Conservation (phyloP, 345 rosid species). For the Xanthoceras sorbifolium region DNA sequence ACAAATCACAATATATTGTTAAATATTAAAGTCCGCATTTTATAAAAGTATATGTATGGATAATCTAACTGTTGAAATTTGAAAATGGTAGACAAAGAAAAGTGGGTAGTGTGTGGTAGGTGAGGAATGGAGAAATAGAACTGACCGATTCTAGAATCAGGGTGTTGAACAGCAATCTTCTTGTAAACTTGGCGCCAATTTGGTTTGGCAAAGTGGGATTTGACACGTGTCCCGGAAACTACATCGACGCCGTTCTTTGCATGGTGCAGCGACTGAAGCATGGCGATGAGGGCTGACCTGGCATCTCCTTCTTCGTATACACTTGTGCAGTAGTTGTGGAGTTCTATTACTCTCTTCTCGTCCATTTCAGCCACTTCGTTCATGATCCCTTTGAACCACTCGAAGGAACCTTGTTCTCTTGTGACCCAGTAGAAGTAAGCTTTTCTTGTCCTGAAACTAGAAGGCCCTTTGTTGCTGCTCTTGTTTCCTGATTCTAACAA, state of each 20-base stretch:
- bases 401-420: slow-evolving; percentile 89
- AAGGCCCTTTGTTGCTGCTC: slow-evolving; percentile 27
- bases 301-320: slow-evolving; percentile 97
- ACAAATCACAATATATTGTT: too few relatives aligned
- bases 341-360: slow-evolving; percentile 64
- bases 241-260: slow-evolving; percentile 90
- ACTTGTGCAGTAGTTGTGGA: slow-evolving; percentile 88
- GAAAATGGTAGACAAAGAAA: not conserved
- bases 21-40: too few relatives aligned
- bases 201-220: slow-evolving; percentile 87
- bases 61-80: too few relatives aligned
- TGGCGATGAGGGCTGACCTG: slow-evolving; percentile 77
- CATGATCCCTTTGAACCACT: slow-evolving; percentile 96
- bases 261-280: slow-evolving; percentile 84
- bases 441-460: slow-evolving; percentile 60
- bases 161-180: slow-evolving; percentile 64
- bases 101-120: not conserved
- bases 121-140: slow-evolving; percentile 6
- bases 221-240: slow-evolving; percentile 81
- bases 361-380: slow-evolving; percentile 85
- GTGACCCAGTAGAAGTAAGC: slow-evolving; percentile 98
- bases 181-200: slow-evolving; percentile 91
- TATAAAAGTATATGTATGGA: too few relatives aligned
- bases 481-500: slow-evolving; percentile 19
- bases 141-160: slow-evolving; percentile 63